These are phyloP conservation scores for Fraxinus sp. DNA, from an alignment of 305 asterid species.

Conservation along the genomic window DNA sequence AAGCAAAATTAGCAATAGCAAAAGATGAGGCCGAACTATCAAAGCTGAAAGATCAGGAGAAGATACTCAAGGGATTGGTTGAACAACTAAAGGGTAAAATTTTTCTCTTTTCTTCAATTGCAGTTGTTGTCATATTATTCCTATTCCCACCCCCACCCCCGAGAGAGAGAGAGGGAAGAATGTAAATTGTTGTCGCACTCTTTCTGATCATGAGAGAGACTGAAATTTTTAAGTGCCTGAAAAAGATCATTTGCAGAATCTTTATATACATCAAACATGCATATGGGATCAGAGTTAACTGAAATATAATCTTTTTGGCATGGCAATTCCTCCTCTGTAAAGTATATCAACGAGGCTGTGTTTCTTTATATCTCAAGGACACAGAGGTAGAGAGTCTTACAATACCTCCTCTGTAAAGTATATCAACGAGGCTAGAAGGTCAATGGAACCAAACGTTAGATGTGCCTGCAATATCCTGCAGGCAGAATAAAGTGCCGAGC, in stretches of 20 bases:
- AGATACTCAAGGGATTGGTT: constrained; percentile 69
- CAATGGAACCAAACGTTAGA: neutral
- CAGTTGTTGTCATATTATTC: neutral
- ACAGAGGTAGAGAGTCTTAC: neutral
- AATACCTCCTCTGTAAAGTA: too few species aligned
- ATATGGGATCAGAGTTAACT: neutral
- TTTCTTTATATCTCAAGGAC: constrained; percentile 1
- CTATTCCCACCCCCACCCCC: neutral
- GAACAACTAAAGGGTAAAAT: constrained; percentile 75
- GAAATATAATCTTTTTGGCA: neutral
- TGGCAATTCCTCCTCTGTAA: neutral
- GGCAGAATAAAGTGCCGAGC: neutral
- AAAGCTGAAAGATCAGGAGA: constrained; percentile 76
- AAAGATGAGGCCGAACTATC: constrained; percentile 77
- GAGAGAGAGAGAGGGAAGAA: neutral
- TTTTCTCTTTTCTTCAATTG: constrained; percentile 17
- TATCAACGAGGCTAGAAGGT: neutral
- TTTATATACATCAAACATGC: neutral
- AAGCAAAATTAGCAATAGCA: constrained; percentile 58
- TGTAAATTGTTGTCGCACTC: neutral
- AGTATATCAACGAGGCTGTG: neutral
- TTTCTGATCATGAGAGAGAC: neutral
- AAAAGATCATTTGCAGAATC: constrained; percentile 1
- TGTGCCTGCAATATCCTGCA: neutral
- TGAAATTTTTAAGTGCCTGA: neutral